phyloP scores from a whole-genome alignment of 2,329 filamentous ascomycete species.

The Pseudocercospora pini-densiflorae region DNA sequence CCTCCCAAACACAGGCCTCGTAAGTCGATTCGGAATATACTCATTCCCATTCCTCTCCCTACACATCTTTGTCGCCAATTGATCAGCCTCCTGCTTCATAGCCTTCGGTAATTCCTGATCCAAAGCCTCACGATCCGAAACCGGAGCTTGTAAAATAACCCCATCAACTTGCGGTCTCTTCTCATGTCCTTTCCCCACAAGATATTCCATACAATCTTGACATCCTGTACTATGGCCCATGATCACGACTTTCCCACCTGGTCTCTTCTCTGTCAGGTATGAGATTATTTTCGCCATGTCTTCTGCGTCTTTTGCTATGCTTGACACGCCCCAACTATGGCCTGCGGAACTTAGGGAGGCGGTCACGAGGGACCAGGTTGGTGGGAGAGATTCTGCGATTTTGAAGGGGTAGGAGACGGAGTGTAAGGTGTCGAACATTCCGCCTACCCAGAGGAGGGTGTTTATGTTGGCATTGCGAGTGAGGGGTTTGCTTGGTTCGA shows the following conservation, averaged over 20 bases:
- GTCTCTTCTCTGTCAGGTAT: constrained; percentile 52
- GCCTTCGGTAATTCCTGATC: constrained; percentile 51
- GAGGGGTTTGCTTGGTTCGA: constrained; percentile 47
- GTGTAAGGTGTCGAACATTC: constrained; percentile 71
- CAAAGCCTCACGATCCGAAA: constrained; percentile 75
- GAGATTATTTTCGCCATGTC: constrained; percentile 58
- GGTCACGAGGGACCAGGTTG: constrained; percentile 57
- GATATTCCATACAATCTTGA: constrained; percentile 70
- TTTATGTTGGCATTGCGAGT: constrained; percentile 47
- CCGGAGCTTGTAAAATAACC: constrained; percentile 78
- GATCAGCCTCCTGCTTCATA: constrained; percentile 45
- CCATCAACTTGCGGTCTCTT: constrained; percentile 67
- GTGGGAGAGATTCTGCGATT: constrained; percentile 54
- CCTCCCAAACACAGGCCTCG: constrained; percentile 36
- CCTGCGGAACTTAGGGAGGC: constrained; percentile 53
- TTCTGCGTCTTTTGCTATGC: constrained; percentile 57
- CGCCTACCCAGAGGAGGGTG: constrained; percentile 71
- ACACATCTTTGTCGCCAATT: constrained; percentile 58
- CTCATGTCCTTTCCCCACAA: constrained; percentile 41
- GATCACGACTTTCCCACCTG: constrained; percentile 61
- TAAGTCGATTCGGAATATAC: constrained; percentile 53
- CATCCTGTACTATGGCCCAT: constrained; percentile 74
- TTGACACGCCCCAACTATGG: constrained; percentile 59
- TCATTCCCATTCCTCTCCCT: constrained; percentile 51
- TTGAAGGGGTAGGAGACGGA: constrained; percentile 63